Percentiles rank a stretch among this genome's conserved stretches.
phyloP scores from a whole-genome alignment of 495 filamentous ascomycete genomes.

The Aspergillus saccharolyticus region DNA sequence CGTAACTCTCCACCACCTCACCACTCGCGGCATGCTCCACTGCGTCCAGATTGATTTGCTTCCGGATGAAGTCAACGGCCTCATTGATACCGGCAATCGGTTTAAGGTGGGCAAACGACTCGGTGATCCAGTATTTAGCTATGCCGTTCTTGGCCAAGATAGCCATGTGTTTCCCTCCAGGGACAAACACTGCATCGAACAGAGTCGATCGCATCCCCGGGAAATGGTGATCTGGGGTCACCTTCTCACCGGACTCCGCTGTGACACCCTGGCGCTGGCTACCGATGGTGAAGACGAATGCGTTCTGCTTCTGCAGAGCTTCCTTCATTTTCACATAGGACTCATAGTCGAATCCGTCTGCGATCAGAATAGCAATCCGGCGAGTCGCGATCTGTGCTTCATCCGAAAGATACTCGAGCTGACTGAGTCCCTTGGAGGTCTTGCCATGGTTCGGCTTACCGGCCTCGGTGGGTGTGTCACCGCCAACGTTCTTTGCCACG shows the following conservation, averaged over 20 bases:
- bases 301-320: slow-evolving; percentile 52
- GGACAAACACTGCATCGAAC: slow-evolving; percentile 79
- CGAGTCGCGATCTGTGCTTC: slow-evolving; percentile 61
- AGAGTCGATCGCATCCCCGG: slow-evolving; percentile 79
- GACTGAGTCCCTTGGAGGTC: slow-evolving; percentile 55
- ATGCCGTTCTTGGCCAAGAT: slow-evolving; percentile 67
- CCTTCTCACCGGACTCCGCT: slow-evolving; percentile 34
- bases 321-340: slow-evolving; percentile 56
- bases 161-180: slow-evolving; percentile 62
- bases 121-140: slow-evolving; percentile 76
- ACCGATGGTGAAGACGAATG: slow-evolving; percentile 63
- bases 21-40: slow-evolving; percentile 49
- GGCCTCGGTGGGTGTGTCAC: slow-evolving; percentile 46
- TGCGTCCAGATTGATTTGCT: slow-evolving; percentile 45
- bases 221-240: slow-evolving; percentile 74
- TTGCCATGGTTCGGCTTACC: slow-evolving; percentile 55
- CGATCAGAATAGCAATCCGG: slow-evolving; percentile 67
- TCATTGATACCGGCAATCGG: slow-evolving; percentile 71
- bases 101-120: slow-evolving; percentile 79
- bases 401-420: slow-evolving; percentile 54
- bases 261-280: slow-evolving; percentile 40
- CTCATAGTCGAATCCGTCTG: slow-evolving; percentile 64
- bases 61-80: slow-evolving; percentile 58
- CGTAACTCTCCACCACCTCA: slow-evolving; percentile 52
- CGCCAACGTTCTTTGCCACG: slow-evolving; percentile 62